These are phyloP conservation scores for Erucastrum elatum DNA, from an alignment of 345 rosid genomes.

Conservation along the genomic window DNA sequence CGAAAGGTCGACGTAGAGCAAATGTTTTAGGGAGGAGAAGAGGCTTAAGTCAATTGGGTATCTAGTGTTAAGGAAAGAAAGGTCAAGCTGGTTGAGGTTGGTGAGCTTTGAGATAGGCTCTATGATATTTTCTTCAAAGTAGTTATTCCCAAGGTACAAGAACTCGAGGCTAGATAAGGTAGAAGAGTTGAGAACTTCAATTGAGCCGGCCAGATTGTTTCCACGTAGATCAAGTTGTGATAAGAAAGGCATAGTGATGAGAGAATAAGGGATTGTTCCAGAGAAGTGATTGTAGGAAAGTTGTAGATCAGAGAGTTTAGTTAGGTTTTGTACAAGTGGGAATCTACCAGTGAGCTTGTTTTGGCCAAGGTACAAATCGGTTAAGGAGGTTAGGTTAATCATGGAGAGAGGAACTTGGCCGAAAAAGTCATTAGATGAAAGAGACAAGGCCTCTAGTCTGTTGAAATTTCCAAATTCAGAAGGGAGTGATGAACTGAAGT, in stretches of 20 bases:
- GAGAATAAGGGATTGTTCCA: background rate
- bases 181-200: background rate
- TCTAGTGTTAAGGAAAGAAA: background rate
- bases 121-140: background rate
- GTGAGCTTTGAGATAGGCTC: slow-evolving; percentile 21
- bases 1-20: background rate
- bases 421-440: background rate
- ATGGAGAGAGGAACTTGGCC: slow-evolving; percentile 22
- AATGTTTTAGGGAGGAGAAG: background rate
- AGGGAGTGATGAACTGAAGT: slow-evolving; percentile 17
- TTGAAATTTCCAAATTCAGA: background rate
- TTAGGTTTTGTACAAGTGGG: background rate
- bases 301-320: too few relatives aligned
- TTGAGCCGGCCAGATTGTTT: background rate
- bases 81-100: background rate
- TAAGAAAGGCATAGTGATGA: slow-evolving; percentile 1
- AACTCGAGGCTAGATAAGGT: background rate
- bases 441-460: background rate
- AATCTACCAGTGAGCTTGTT: slow-evolving; percentile 13
- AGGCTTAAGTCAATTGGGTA: background rate
- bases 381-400: background rate
- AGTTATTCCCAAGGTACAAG: background rate
- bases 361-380: fast-evolving
- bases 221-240: background rate
- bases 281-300: background rate